Percentiles rank a stretch among this genome's conserved stretches.
Evolutionary conservation across 345 rosid species (phyloP).

Genomic region (Heritiera littoralis): DNA sequence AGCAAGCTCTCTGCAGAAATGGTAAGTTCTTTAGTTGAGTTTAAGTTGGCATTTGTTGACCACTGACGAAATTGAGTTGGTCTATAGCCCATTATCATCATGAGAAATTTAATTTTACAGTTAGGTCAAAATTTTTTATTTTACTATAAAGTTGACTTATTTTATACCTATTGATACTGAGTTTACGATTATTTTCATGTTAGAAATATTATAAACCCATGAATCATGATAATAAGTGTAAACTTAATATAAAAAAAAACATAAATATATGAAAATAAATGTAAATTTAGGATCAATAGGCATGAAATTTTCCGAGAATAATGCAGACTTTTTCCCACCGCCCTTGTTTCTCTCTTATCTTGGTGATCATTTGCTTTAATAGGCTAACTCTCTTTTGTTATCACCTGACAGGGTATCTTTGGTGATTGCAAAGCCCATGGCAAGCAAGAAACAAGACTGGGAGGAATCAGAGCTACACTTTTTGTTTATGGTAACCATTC

Average conservation of each 20-base stretch:
- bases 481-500: constrained; percentile 48
- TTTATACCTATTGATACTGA: too few species aligned
- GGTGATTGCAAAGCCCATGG: constrained; percentile 32
- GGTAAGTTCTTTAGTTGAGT: too few species aligned
- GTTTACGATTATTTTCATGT: too few species aligned
- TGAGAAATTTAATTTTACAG: too few species aligned
- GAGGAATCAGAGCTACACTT: constrained; percentile 51
- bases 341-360: background rate
- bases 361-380: background rate
- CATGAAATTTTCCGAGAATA: background rate
- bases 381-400: background rate
- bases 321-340: background rate
- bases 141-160: too few species aligned
- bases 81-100: background rate
- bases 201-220: too few species aligned
- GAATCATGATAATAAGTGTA: too few species aligned
- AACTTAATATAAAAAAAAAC: too few species aligned
- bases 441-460: constrained; percentile 31
- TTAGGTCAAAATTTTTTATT: too few species aligned
- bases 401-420: constrained; percentile 32
- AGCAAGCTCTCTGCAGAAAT: too few species aligned
- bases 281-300: too few species aligned
- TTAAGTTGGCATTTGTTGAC: background rate
- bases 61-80: background rate
- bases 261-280: too few species aligned